phyloP scores from a whole-genome alignment of 495 filamentous ascomycete species.

The Lophiostoma macrostomum region DNA sequence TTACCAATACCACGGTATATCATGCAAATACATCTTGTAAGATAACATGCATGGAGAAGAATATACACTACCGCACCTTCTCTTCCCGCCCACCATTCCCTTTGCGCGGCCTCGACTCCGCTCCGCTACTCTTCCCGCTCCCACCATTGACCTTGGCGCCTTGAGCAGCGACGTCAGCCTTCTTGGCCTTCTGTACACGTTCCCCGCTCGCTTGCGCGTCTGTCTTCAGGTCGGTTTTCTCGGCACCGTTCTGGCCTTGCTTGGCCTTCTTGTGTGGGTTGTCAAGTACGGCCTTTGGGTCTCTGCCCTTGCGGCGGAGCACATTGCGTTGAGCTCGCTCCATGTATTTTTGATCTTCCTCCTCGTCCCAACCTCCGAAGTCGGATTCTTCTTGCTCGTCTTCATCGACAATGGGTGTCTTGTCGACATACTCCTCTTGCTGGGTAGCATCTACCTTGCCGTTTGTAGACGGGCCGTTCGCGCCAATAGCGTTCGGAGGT shows the following conservation, averaged over 20 bases:
- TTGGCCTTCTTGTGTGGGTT: conserved; percentile 39
- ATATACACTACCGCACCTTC: neutral
- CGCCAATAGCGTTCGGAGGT: conserved; percentile 52
- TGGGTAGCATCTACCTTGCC: conserved; percentile 30
- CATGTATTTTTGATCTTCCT: conserved; percentile 59
- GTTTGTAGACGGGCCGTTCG: conserved; percentile 32
- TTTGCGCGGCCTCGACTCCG: conserved; percentile 11
- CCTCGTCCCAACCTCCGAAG: conserved; percentile 65
- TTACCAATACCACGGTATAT: too few relatives aligned
- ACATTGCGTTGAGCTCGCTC: conserved; percentile 56
- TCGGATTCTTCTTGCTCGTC: conserved; percentile 48
- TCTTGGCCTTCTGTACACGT: neutral
- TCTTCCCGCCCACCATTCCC: conserved; percentile 12
- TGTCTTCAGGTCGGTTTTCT: neutral
- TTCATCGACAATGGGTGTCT: conserved; percentile 49
- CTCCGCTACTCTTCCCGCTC: conserved; percentile 7
- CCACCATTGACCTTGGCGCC: conserved; percentile 1
- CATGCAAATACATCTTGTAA: too few relatives aligned
- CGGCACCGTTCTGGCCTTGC: conserved; percentile 5
- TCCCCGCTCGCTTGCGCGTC: neutral
- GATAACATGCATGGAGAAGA: too few relatives aligned
- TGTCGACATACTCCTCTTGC: conserved; percentile 42
- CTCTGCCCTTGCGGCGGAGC: conserved; percentile 62
- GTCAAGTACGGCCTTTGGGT: conserved; percentile 52
- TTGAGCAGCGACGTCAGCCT: neutral